Conservation (phyloP, 495 filamentous ascomycete genomes). For the Penicillium steckii region DNA sequence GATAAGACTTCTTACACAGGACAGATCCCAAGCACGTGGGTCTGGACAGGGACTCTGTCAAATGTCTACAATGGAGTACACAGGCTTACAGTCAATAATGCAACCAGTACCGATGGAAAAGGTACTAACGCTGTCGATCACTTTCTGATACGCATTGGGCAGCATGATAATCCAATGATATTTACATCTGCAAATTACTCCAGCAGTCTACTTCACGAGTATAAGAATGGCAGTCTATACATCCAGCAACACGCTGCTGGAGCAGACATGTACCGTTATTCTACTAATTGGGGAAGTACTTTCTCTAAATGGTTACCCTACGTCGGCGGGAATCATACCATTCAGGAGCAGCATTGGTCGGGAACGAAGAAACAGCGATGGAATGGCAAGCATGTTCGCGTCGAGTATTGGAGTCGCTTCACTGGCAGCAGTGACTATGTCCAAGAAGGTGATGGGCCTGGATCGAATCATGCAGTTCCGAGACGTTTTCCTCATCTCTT, state of each 20-base stretch:
- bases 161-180: slow-evolving; percentile 58
- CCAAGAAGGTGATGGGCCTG: slow-evolving; percentile 58
- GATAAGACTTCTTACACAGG: slow-evolving; percentile 38
- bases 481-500: slow-evolving; percentile 65
- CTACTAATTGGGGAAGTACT: slow-evolving; percentile 57
- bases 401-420: slow-evolving; percentile 67
- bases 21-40: slow-evolving; percentile 54
- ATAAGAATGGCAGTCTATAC: slow-evolving; percentile 41
- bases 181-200: slow-evolving; percentile 62
- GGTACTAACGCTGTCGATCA: slow-evolving; percentile 51
- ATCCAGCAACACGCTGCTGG: slow-evolving; percentile 62
- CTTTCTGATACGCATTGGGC: slow-evolving; percentile 57
- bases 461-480: slow-evolving; percentile 29
- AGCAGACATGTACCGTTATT: slow-evolving; percentile 64
- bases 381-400: slow-evolving; percentile 62
- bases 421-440: slow-evolving; percentile 64
- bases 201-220: slow-evolving; percentile 42
- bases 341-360: slow-evolving; percentile 52
- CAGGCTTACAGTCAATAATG: slow-evolving; percentile 58
- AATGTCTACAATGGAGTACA: slow-evolving; percentile 68
- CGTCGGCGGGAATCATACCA: slow-evolving; percentile 43
- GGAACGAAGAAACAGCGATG: slow-evolving; percentile 63
- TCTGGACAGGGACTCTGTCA: slow-evolving; percentile 50
- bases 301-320: slow-evolving; percentile 63
- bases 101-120: slow-evolving; percentile 34